Base-by-base conservation (phyloP, 495 filamentous ascomycete species). In the Trichoderma parareesei region DNA sequence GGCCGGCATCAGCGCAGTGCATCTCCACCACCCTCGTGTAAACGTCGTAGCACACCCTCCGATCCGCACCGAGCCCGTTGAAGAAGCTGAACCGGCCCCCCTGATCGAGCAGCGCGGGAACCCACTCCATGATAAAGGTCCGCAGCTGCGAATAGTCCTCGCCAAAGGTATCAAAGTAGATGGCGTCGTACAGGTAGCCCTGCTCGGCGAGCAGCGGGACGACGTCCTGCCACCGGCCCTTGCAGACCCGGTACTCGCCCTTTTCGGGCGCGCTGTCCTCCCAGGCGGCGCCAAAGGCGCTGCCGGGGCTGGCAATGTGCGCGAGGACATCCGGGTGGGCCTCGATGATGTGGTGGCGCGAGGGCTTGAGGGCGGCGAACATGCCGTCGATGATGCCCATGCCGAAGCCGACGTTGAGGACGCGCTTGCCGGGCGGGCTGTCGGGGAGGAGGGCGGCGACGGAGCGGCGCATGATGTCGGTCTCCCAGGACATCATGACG, bases 401-500 rank as follows among this genome's bases (percentile, higher is more conserved):
- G 1, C 94, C 94, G 68, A 96, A 92, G 6, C 94, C 94, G 63
- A 98, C 85, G 70, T 98, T 98, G 14, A 98, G 82, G 3, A 97
- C 85, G 7, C 87, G 81, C 63, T 90, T 81, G 0, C 86, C 88
- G 0, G 81, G 64, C 0, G 74, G 63, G 6, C 71, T 72, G n/a
- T 61, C 71, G 0, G 78, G 72, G 33, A 79, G 73, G 6, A 80
- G 66, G 0, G 74, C 68, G 38, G 75, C 81, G 37, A 92, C 91
- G 43, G 87, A 90, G 38, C 82, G 81, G 64, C 82, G 81, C 94
- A 98, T 98, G 64, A 98, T 92, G 42, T 86, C 83, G 0, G 87
- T 87, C 75, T 98, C 94, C 94, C 94, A 98, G 38, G 88, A 81
- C 94, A 98, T 82, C 94, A 98, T 98, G 1, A 98, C 91, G 38